Evolutionary conservation across 176 grass and related monocot genomes (phyloP).

Genomic region (Ensete glaucum): DNA sequence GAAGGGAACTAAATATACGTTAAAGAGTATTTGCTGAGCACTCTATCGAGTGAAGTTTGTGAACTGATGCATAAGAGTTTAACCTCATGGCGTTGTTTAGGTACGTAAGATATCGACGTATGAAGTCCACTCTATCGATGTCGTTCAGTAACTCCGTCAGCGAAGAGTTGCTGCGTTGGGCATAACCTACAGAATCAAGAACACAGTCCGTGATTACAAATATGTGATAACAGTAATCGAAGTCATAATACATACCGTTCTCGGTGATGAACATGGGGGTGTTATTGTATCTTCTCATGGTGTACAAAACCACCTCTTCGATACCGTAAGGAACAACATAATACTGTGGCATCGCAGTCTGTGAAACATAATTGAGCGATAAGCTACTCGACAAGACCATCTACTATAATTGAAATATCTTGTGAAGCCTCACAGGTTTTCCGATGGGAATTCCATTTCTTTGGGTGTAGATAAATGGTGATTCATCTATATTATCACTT

Average conservation of each 20-base stretch:
- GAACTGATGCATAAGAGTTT: neutral
- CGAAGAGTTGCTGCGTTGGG: neutral
- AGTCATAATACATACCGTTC: constrained; percentile 30
- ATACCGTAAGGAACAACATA: constrained; percentile 50
- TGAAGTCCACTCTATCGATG: constrained; percentile 29
- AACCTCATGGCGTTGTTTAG: constrained; percentile 48
- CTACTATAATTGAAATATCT: too few species aligned
- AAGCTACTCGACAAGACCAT: too few species aligned
- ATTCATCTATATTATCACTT: constrained; percentile 21
- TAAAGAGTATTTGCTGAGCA: too few species aligned
- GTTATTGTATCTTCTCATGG: constrained; percentile 70
- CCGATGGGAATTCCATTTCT: constrained; percentile 34
- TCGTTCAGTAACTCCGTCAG: constrained; percentile 45
- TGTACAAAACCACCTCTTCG: constrained; percentile 44
- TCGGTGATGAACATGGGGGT: constrained; percentile 63
- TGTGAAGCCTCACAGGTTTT: constrained; percentile 24
- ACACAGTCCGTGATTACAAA: too few species aligned
- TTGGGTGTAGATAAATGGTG: constrained; percentile 4
- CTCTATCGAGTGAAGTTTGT: too few species aligned
- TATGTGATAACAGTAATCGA: too few species aligned
- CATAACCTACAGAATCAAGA: too few species aligned
- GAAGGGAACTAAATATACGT: too few species aligned
- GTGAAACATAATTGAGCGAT: neutral
- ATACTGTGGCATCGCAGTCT: constrained; percentile 54
- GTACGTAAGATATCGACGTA: constrained; percentile 40